Evolutionary conservation across 2,329 filamentous ascomycete species (phyloP).

Genomic region (Beauveria caledonica): DNA sequence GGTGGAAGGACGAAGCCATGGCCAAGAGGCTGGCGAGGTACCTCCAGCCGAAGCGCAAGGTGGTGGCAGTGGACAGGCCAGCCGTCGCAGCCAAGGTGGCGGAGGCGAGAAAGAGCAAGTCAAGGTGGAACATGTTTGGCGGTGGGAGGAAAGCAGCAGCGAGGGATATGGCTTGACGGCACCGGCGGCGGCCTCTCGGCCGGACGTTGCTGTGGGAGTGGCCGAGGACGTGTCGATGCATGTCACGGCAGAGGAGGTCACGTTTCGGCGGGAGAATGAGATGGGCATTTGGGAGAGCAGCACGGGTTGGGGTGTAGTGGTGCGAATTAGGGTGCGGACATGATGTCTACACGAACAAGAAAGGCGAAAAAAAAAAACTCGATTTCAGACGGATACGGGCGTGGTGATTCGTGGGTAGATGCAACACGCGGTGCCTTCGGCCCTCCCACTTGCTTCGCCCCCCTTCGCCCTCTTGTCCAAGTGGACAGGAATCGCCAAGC

Average conservation of each 20-base stretch:
- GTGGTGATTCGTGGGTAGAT: not conserved
- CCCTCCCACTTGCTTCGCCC: too few species aligned
- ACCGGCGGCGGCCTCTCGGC: not conserved
- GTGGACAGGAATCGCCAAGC: too few species aligned
- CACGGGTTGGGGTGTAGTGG: constrained; percentile 35
- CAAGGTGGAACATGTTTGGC: constrained; percentile 9
- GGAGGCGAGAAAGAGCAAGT: constrained; percentile 23
- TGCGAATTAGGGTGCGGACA: constrained; percentile 20
- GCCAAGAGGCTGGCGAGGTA: constrained; percentile 30
- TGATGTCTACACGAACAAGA: too few species aligned
- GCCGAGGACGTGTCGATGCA: constrained; percentile 24
- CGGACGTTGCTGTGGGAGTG: not conserved
- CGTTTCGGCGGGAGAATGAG: constrained; percentile 35
- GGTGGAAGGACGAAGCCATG: constrained; percentile 35
- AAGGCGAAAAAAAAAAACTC: not conserved
- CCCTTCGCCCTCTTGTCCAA: too few species aligned
- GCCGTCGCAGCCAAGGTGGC: constrained; percentile 22
- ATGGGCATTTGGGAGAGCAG: constrained; percentile 37
- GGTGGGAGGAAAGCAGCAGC: not conserved
- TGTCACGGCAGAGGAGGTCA: constrained; percentile 33
- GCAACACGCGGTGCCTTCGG: not conserved
- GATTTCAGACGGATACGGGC: not conserved
- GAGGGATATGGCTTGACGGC: not conserved
- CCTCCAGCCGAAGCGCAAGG: constrained; percentile 24
- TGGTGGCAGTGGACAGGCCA: constrained; percentile 15